Base-by-base conservation (phyloP, 768 basidiomycete genomes). In the Rhodotorula sphaerocarpa region DNA sequence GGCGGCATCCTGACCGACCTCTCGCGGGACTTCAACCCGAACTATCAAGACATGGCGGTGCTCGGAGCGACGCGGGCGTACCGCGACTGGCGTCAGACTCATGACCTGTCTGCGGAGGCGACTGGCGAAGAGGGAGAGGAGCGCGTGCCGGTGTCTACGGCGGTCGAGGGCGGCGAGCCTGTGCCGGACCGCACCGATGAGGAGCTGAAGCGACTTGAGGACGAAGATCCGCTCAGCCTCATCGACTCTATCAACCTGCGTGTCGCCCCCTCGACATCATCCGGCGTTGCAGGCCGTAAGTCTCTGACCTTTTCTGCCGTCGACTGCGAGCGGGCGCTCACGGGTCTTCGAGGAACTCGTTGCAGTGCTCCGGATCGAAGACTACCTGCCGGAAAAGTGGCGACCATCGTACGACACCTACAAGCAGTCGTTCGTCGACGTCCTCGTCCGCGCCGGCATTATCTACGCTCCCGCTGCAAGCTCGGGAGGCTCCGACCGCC, bases 31-130 rank as follows among this genome's bases (percentile, higher is more conserved):
- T 96, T 95, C 77, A 99, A 99, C 74, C 93, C 93, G 21, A 99
- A 99, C 75, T 96, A 96, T 76, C 93, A 96, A 74, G 93, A 99
- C 73, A 97, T 99, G 93, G 91, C 90, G 3, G 93, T 97, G 51
- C 82, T 95, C 33, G 92, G 93, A 70, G 92, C 93, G 23, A 91
- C 96, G 21, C 84, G 90, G 50, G 92, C 91, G 20, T 97, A 88
- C 85, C 88, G 90, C 73, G 84, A 78, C 30, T 74, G 72, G 72
- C 55, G 59, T 43, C n/a, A 36, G 14, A 10, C 36, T 16, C 36
- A 39, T 39, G 36, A 16, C 36, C 36, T 39, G 36, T 16, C 36
- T 9, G 36, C 36, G 16, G 36, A 16, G 36, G 50, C 44, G n/a
- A 70, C 65, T 65, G 84, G 87, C 51, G 80, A 81, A 12, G 70